Conservation (phyloP, 1,139 yeast genomes). For the Pichia terricola region DNA sequence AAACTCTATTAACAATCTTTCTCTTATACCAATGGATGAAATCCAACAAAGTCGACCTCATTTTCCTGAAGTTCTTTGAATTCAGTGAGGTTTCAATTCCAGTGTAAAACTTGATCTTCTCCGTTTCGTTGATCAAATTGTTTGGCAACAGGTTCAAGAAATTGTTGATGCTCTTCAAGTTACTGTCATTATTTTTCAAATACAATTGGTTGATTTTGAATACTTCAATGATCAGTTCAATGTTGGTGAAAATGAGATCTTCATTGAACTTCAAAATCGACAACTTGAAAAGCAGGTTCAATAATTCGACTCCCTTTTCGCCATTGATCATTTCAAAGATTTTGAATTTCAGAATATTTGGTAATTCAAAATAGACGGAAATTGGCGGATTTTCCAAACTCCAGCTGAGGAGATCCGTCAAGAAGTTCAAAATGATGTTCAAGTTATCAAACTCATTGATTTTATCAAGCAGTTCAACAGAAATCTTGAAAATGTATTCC, state of each 20-base stretch:
- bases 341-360: conserved; percentile 41
- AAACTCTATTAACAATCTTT: conserved; percentile 38
- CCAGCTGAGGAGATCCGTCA: conserved; percentile 76
- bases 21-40: conserved; percentile 79
- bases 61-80: conserved; percentile 64
- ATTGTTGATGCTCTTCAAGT: conserved; percentile 51
- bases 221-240: conserved; percentile 62
- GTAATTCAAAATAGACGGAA: conserved; percentile 50
- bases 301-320: conserved; percentile 41
- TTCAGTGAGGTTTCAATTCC: conserved; percentile 52
- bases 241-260: conserved; percentile 67
- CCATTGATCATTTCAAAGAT: conserved; percentile 47
- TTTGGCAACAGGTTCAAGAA: conserved; percentile 39
- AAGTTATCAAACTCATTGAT: conserved; percentile 68
- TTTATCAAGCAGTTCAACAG: conserved; percentile 42
- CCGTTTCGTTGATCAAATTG: conserved; percentile 54
- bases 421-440: conserved; percentile 58
- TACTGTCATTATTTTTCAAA: conserved; percentile 24
- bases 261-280: conserved; percentile 62
- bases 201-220: conserved; percentile 35
- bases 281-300: conserved; percentile 19
- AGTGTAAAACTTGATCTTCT: conserved; percentile 48
- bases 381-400: conserved; percentile 76
- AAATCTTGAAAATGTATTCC: conserved; percentile 49
- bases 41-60: conserved; percentile 60